Base-by-base conservation (phyloP, 2,329 filamentous ascomycete species). In the Xylaria sp. region DNA sequence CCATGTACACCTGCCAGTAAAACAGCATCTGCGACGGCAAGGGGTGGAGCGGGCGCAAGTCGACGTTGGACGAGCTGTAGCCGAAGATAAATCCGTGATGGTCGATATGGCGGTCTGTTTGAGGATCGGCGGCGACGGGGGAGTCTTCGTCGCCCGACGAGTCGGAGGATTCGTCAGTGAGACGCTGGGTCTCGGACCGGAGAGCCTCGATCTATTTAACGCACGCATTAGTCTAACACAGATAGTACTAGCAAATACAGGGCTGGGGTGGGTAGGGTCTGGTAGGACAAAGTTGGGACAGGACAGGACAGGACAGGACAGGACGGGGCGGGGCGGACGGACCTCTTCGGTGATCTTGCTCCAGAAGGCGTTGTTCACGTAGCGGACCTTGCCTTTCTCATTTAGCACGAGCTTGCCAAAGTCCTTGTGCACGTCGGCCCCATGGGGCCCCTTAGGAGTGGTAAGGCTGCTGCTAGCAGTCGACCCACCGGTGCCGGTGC, bases 311-410 rank as follows among this genome's bases (percentile, higher is more conserved):
- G 21, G 16, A 51, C 47, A 40, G 32, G 16, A 21, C 57, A 44
- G 10, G 9, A 9, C 47, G 6, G 48, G 48, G 3, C 3, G 10
- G 27, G 32, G 32, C 40, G 58, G 57, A 73, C 81, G 63, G 79
- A 91, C 90, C 84, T 94, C 91, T 62, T 93, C 92, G 68, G 90
- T 92, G 60, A 94, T 84, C 70, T 88, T 92, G 23, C 91, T 88
- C 91, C 91, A 93, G 75, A 94, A 93, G 6, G 88, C 90, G 77
- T 89, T 92, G 81, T 91, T 93, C 72, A 94, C 88, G 77, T 94
- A 94, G 76, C 91, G 84, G 64, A 88, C 90, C 68, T 87, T 88
- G 47, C 90, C 90, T 64, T 85, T 84, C 67, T 93, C 90, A 70
- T 91, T 90, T 42, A 93, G 81, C 0, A 94, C 90, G 61, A 94